Conservation (phyloP, 768 basidiomycete genomes). For the Ephemerocybe angulata region DNA sequence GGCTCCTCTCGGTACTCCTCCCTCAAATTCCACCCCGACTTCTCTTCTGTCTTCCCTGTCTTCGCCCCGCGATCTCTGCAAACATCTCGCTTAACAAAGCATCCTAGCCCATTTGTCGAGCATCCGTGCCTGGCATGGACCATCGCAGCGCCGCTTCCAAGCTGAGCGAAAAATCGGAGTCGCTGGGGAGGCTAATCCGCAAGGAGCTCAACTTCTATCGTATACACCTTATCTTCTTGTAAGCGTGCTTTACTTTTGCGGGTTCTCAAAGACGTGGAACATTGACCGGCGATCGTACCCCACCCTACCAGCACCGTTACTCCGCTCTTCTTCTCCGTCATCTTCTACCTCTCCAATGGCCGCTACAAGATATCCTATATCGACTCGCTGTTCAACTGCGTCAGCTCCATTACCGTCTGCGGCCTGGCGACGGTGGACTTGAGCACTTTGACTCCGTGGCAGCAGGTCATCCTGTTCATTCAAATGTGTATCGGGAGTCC, state of each 20-base stretch:
- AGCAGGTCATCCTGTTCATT: constrained; percentile 66
- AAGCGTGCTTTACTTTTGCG: constrained; percentile 21
- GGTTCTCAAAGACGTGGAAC: constrained; percentile 1
- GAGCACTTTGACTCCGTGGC: constrained; percentile 64
- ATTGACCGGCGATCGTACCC: constrained; percentile 6
- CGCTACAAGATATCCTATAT: constrained; percentile 65
- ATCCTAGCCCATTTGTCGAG: neutral
- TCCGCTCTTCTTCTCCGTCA: constrained; percentile 72
- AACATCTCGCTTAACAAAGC: neutral
- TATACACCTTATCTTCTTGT: constrained; percentile 61
- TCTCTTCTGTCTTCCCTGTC: neutral
- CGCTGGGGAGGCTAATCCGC: constrained; percentile 29
- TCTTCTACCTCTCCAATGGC: constrained; percentile 85
- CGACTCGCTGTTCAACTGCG: constrained; percentile 74
- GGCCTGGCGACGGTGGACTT: constrained; percentile 71
- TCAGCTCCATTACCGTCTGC: constrained; percentile 76
- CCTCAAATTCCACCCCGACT: neutral
- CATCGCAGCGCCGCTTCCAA: neutral
- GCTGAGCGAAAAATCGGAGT: neutral
- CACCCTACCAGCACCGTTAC: constrained; percentile 56
- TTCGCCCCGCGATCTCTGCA: neutral
- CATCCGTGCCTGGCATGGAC: constrained; percentile 1
- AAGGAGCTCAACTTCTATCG: constrained; percentile 67
- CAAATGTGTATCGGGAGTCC: constrained; percentile 78
- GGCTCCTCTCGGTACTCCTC: neutral